Evolutionary conservation across 441 rosid genomes (phyloP).

Genomic region (Syzygium syzygioides): DNA sequence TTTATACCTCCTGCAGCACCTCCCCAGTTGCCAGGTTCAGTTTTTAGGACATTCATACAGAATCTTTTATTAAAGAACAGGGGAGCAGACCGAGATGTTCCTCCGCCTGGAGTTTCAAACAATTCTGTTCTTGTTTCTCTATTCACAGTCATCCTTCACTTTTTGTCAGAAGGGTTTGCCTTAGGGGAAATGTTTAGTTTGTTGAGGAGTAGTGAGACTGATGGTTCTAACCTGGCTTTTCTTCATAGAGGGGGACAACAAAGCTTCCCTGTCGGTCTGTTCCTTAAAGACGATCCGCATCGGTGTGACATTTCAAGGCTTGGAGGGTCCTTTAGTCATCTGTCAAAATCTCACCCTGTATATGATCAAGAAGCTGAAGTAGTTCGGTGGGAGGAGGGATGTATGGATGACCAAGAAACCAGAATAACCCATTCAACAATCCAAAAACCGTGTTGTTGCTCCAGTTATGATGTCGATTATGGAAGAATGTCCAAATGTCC

Average conservation of each 20-base stretch:
- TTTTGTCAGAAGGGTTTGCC: slow-evolving; percentile 87
- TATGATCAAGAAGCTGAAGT: slow-evolving; percentile 63
- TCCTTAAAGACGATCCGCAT: slow-evolving; percentile 80
- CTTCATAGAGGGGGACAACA: slow-evolving; percentile 95
- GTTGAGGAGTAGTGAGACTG: slow-evolving; percentile 47
- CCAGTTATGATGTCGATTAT: slow-evolving; percentile 63
- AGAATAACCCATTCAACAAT: slow-evolving; percentile 71
- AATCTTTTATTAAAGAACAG: slow-evolving; percentile 83
- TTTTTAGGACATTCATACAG: slow-evolving; percentile 80
- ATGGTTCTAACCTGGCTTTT: slow-evolving; percentile 55
- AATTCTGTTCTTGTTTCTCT: slow-evolving; percentile 90
- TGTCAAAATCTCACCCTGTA: slow-evolving; percentile 67
- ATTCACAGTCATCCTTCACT: slow-evolving; percentile 82
- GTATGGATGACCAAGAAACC: slow-evolving; percentile 78
- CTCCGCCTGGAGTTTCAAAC: slow-evolving; percentile 82
- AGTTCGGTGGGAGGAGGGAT: slow-evolving; percentile 96
- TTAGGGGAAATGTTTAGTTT: slow-evolving; percentile 46
- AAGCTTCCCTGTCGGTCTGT: slow-evolving; percentile 76
- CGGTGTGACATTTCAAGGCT: slow-evolving; percentile 89
- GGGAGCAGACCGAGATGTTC: slow-evolving; percentile 77
- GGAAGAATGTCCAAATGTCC: slow-evolving; percentile 61
- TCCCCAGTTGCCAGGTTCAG: slow-evolving; percentile 88
- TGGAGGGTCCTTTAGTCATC: slow-evolving; percentile 88
- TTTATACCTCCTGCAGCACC: slow-evolving; percentile 73
- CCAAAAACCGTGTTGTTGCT: slow-evolving; percentile 96